Evolutionary conservation across 208 protist genomes (phyloP).

Genomic region (Phytomonas sp.): DNA sequence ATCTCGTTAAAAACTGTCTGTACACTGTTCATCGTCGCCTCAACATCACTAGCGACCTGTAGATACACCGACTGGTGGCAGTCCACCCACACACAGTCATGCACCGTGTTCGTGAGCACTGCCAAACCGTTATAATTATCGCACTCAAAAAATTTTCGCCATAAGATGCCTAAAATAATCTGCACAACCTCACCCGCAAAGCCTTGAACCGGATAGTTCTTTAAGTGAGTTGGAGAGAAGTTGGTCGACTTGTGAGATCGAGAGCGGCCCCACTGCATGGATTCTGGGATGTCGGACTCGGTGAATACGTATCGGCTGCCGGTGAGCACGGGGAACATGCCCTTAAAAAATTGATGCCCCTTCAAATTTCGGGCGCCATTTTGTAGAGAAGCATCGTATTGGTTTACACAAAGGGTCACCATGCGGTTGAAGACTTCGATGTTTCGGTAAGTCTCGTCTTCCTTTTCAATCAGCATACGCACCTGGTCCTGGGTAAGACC

Average conservation of each 20-base stretch:
- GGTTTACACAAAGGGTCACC: conserved; percentile 85
- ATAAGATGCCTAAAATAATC: conserved; percentile 88
- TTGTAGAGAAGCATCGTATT: conserved; percentile 81
- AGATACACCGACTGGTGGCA: conserved; percentile 73
- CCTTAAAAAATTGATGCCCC: conserved; percentile 88
- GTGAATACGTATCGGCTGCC: conserved; percentile 88
- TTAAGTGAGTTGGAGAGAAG: conserved; percentile 88
- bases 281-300: conserved; percentile 77
- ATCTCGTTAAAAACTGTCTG: conserved; percentile 68
- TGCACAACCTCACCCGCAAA: conserved; percentile 92
- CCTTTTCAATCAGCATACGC: conserved; percentile 87
- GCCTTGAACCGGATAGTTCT: conserved; percentile 92
- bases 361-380: conserved; percentile 77
- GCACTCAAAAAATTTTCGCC: conserved; percentile 73
- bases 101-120: conserved; percentile 89
- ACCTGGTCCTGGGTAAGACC: conserved; percentile 88
- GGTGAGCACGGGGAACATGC: conserved; percentile 88
- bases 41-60: conserved; percentile 73
- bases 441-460: conserved; percentile 78
- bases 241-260: conserved; percentile 78
- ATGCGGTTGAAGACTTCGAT: conserved; percentile 88
- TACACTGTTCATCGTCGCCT: conserved; percentile 81
- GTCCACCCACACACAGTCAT: conserved; percentile 93
- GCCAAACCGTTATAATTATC: conserved; percentile 89
- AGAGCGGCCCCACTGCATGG: conserved; percentile 39